A percentile compares a stretch with the other conserved stretches of the same genome.
Conservation (phyloP, 2,329 filamentous ascomycete species). For the Lachnellula occidentalis region DNA sequence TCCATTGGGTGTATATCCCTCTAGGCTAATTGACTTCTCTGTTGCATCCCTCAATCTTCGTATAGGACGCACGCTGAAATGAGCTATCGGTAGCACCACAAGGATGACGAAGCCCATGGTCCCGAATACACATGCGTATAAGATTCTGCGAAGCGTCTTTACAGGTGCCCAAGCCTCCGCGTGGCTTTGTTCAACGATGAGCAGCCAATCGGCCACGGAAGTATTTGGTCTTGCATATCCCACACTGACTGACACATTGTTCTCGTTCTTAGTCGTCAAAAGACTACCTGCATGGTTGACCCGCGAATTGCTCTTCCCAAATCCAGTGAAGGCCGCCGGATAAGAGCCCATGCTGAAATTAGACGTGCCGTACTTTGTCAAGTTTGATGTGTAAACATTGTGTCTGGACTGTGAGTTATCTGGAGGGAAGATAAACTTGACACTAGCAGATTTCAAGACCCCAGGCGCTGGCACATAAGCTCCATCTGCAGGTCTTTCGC, state of each 20-base stretch:
- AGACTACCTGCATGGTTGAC: conserved; percentile 64
- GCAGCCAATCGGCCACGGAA: conserved; percentile 70
- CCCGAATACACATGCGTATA: conserved; percentile 80
- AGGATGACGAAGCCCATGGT: conserved; percentile 69
- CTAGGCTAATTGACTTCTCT: conserved; percentile 28
- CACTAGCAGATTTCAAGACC: conserved; percentile 38
- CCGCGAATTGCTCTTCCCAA: conserved; percentile 43
- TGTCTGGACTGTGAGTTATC: conserved; percentile 41
- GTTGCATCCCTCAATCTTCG: conserved; percentile 28
- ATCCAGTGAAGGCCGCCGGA: conserved; percentile 56
- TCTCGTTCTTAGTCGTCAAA: conserved; percentile 68
- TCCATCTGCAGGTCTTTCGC: conserved; percentile 41
- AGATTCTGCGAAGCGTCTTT: conserved; percentile 66
- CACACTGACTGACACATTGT: conserved; percentile 64
- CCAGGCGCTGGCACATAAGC: conserved; percentile 37
- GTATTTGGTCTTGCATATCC: conserved; percentile 70
- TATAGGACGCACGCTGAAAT: conserved; percentile 72
- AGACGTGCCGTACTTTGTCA: conserved; percentile 28
- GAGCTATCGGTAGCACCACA: conserved; percentile 71
- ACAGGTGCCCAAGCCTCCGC: conserved; percentile 74
- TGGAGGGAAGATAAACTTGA: conserved; percentile 59
- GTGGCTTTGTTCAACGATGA: conserved; percentile 72
- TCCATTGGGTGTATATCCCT: conserved; percentile 28
- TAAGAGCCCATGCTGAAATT: conserved; percentile 57
- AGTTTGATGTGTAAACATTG: conserved; percentile 33